phyloP scores from a whole-genome alignment of 371 early-diverging fungal genomes.

The Cokeromyces recurvatus region DNA sequence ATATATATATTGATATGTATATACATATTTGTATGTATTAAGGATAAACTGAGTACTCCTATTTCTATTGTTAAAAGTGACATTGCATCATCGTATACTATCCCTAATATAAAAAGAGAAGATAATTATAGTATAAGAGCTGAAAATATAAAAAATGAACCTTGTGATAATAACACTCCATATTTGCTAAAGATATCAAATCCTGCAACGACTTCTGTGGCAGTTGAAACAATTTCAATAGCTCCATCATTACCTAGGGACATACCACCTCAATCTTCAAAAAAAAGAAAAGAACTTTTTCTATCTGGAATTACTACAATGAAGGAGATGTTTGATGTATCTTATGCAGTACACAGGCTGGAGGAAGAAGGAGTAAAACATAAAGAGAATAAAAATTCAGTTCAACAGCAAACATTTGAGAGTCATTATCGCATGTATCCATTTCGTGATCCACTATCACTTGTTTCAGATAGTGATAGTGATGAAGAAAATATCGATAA shows the following conservation, averaged over 20 bases:
- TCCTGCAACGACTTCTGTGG: conserved; percentile 25
- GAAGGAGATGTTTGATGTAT: conserved; percentile 59
- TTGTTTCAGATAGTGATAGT: not conserved
- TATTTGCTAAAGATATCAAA: conserved; percentile 6
- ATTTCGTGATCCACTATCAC: not conserved
- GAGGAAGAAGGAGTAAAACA: conserved; percentile 46
- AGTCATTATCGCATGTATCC: conserved; percentile 4
- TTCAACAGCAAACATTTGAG: conserved; percentile 4
- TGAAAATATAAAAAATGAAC: too few species aligned
- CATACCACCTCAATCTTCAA: conserved; percentile 1
- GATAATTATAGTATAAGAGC: not conserved
- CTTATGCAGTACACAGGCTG: conserved; percentile 56
- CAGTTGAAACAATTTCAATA: conserved; percentile 16
- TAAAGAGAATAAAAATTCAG: conserved; percentile 10
- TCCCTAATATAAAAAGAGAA: not conserved
- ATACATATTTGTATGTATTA: not conserved
- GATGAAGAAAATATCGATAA: not conserved
- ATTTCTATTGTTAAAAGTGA: too few species aligned
- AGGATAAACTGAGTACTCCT: not conserved
- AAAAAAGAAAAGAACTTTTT: conserved; percentile 22
- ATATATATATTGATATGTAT: too few species aligned
- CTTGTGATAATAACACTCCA: not conserved
- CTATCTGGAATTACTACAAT: conserved; percentile 48
- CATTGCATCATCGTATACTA: not conserved
- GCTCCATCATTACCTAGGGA: conserved; percentile 6